phyloP scores from a whole-genome alignment of 352 stramenopile species.

The Phytopythium helicoides region DNA sequence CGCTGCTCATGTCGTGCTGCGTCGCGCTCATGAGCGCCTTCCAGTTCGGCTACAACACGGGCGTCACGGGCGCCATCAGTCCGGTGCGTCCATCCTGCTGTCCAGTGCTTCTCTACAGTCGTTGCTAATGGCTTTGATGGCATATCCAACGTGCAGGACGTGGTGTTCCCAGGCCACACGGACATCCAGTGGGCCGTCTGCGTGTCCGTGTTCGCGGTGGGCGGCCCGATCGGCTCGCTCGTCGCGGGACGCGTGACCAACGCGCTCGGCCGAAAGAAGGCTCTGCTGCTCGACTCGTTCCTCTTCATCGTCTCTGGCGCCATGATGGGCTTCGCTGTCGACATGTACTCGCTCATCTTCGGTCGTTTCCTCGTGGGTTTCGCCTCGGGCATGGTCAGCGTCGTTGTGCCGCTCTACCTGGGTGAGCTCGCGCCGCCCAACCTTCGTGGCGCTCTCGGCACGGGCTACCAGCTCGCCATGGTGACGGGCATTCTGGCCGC shows the following conservation, averaged over 20 bases:
- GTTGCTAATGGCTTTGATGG: neutral
- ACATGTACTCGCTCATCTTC: slow-evolving; percentile 72
- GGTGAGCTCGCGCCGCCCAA: slow-evolving; percentile 70
- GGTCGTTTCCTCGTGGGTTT: slow-evolving; percentile 72
- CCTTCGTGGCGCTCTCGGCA: slow-evolving; percentile 65
- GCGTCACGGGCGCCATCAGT: slow-evolving; percentile 65
- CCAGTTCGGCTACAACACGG: slow-evolving; percentile 77
- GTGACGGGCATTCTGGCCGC: slow-evolving; percentile 61
- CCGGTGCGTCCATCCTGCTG: slow-evolving; percentile 11
- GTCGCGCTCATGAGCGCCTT: slow-evolving; percentile 70
- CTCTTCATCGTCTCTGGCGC: slow-evolving; percentile 59
- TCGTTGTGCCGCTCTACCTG: slow-evolving; percentile 71
- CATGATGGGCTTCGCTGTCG: slow-evolving; percentile 58
- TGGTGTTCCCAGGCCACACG: slow-evolving; percentile 65
- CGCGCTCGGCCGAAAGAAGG: slow-evolving; percentile 57
- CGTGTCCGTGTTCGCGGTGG: slow-evolving; percentile 67
- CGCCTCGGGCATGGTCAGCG: slow-evolving; percentile 61
- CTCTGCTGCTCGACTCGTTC: slow-evolving; percentile 54
- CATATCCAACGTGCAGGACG: slow-evolving; percentile 4
- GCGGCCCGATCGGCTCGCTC: slow-evolving; percentile 62
- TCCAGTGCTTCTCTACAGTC: too few species aligned
- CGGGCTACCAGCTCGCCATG: slow-evolving; percentile 73
- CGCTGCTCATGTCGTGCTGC: slow-evolving; percentile 60
- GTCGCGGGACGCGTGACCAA: slow-evolving; percentile 56
- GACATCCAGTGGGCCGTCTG: slow-evolving; percentile 65